Conservation (phyloP, 805 yeast species). For the Blastobotrys attinorum region DNA sequence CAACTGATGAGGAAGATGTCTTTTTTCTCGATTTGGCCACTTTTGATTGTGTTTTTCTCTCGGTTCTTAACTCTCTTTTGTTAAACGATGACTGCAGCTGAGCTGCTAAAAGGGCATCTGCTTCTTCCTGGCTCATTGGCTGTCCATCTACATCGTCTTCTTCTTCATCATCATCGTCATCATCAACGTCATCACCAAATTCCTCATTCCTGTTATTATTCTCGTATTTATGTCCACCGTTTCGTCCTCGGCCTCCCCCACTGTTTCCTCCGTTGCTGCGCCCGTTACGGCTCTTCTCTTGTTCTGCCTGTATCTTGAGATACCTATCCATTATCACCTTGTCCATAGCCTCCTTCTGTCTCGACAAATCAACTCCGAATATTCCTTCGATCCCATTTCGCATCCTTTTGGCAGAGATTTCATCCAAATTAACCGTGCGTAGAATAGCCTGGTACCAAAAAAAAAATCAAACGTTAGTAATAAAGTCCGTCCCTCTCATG, state of each 20-base stretch:
- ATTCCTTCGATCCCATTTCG: conserved; percentile 66
- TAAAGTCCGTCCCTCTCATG: not conserved
- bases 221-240: too few relatives aligned
- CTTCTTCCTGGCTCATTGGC: too few relatives aligned
- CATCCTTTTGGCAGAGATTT: conserved; percentile 62
- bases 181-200: not conserved
- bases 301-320: conserved; percentile 37
- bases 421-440: conserved; percentile 59
- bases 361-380: conserved; percentile 46
- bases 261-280: too few relatives aligned
- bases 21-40: conserved; percentile 6
- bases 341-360: conserved; percentile 46
- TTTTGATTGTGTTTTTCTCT: conserved; percentile 11
- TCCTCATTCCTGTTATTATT: not conserved
- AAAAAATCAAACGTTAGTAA: too few relatives aligned
- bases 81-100: conserved; percentile 33
- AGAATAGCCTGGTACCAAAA: conserved; percentile 65
- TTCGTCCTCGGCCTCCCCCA: too few relatives aligned
- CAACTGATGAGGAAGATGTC: too few relatives aligned
- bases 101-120: conserved; percentile 46
- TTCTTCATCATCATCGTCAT: too few relatives aligned
- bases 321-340: conserved; percentile 54
- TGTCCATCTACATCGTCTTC: conserved; percentile 2
- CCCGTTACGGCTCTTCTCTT: conserved; percentile 23
- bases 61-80: conserved; percentile 9